phyloP scores from a whole-genome alignment of 139 green algal species.

The Volvox africanus region DNA sequence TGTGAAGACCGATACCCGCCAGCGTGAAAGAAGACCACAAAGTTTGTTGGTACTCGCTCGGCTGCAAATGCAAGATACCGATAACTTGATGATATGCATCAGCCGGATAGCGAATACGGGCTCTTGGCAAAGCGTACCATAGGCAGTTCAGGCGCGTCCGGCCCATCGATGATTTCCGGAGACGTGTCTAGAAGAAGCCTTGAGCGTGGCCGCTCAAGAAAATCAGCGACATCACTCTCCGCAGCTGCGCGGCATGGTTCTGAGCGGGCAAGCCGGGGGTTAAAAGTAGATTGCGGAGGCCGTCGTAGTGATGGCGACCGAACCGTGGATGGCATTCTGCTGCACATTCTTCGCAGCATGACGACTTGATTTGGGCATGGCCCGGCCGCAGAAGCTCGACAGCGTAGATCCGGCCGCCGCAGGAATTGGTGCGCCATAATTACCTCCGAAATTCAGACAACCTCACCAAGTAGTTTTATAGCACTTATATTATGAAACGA shows the following conservation, averaged over 20 bases:
- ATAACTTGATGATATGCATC: neutral
- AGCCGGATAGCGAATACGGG: too few relatives aligned
- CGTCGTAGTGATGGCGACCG: neutral
- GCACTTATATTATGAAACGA: too few relatives aligned
- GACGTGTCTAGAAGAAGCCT: conserved; percentile 6
- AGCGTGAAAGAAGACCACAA: conserved; percentile 83
- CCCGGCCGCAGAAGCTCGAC: neutral
- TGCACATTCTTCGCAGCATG: neutral
- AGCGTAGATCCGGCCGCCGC: conserved; percentile 5
- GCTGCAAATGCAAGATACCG: conserved; percentile 52
- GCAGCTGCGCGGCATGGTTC: neutral
- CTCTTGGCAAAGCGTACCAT: conserved; percentile 8
- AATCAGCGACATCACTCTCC: neutral
- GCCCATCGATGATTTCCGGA: conserved; percentile 2
- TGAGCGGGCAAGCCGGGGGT: neutral
- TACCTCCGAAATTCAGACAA: neutral
- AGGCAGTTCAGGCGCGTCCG: neutral
- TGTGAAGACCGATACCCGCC: conserved; percentile 83
- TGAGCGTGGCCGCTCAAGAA: neutral
- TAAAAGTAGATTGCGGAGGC: neutral
- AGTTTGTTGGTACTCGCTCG: conserved; percentile 80
- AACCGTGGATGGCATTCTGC: neutral
- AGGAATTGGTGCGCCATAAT: conserved; percentile 15
- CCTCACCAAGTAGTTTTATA: neutral
- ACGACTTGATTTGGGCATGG: neutral